A percentile compares a stretch with the other conserved stretches of the same genome.
Conservation (phyloP, 2,329 filamentous ascomycete species). For the Dothidotthia symphoricarpi region DNA sequence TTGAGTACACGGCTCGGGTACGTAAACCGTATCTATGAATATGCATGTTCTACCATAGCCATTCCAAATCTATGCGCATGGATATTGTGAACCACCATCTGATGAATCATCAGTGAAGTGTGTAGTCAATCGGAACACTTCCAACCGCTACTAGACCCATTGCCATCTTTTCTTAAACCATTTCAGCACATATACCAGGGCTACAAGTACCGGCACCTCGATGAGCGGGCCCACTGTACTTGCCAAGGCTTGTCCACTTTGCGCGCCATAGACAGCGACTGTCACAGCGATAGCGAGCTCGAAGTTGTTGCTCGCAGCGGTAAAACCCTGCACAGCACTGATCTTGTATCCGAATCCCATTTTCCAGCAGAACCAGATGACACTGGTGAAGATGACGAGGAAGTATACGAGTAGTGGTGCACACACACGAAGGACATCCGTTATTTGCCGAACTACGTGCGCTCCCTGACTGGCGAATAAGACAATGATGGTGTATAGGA, state of each 20-base stretch:
- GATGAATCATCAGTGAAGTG: too few relatives aligned
- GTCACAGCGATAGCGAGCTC: conserved; percentile 88
- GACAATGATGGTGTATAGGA: conserved; percentile 83
- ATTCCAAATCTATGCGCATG: too few relatives aligned
- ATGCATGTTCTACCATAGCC: too few relatives aligned
- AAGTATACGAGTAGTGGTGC: conserved; percentile 84
- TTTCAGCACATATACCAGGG: conserved; percentile 71
- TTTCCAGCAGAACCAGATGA: conserved; percentile 60
- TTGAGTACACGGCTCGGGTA: too few relatives aligned
- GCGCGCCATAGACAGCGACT: conserved; percentile 73
- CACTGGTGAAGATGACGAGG: conserved; percentile 67
- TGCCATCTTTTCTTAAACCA: conserved; percentile 56
- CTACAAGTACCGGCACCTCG: conserved; percentile 79
- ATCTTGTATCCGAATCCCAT: conserved; percentile 73
- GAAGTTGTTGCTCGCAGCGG: conserved; percentile 90
- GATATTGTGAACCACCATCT: too few relatives aligned
- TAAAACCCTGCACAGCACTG: conserved; percentile 77
- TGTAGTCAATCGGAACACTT: background rate
- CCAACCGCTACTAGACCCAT: conserved; percentile 51
- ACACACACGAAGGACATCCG: conserved; percentile 75
- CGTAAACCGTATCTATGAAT: too few relatives aligned
- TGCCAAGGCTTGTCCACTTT: conserved; percentile 78
- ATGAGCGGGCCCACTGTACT: conserved; percentile 82
- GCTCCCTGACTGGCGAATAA: conserved; percentile 80
- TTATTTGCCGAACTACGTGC: conserved; percentile 80